These are phyloP conservation scores for Pythium pectinolyticum DNA, from an alignment of 352 stramenopile genomes.

Conservation along the genomic window DNA sequence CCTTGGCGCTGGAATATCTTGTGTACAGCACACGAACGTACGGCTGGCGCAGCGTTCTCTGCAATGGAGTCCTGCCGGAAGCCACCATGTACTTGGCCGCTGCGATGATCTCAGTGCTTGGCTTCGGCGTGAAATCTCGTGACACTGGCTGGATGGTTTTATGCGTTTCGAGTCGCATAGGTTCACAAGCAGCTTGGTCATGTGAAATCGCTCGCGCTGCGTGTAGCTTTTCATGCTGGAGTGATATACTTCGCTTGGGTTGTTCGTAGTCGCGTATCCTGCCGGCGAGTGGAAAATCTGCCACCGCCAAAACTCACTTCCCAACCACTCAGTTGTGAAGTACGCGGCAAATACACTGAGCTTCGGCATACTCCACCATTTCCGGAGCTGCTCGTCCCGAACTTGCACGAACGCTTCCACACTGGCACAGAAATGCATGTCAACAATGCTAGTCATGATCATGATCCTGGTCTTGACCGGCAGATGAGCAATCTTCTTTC, in stretches of 20 bases:
- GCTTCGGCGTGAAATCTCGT: neutral
- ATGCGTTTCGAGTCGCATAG: neutral
- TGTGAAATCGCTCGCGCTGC: neutral
- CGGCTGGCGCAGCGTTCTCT: too few species aligned
- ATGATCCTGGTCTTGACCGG: neutral
- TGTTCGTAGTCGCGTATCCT: conserved; percentile 21
- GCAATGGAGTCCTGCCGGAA: too few species aligned
- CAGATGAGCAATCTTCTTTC: conserved; percentile 19
- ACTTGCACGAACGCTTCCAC: neutral
- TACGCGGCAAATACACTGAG: conserved; percentile 1
- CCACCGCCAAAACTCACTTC: conserved; percentile 21
- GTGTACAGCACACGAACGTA: too few species aligned
- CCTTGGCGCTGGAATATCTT: too few species aligned
- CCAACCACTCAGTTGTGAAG: conserved; percentile 3
- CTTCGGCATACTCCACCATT: neutral
- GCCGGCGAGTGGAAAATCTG: conserved; percentile 19
- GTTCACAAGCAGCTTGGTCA: neutral
- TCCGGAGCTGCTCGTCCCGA: neutral
- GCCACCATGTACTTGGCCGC: neutral
- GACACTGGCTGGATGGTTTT: neutral
- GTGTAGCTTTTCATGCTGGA: conserved; percentile 23
- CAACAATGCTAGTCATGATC: neutral
- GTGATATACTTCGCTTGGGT: conserved; percentile 30
- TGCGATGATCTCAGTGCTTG: neutral
- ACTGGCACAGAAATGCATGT: neutral